phyloP scores from a whole-genome alignment of 1,284 basidiomycete species.

The Polyporus tsugae region DNA sequence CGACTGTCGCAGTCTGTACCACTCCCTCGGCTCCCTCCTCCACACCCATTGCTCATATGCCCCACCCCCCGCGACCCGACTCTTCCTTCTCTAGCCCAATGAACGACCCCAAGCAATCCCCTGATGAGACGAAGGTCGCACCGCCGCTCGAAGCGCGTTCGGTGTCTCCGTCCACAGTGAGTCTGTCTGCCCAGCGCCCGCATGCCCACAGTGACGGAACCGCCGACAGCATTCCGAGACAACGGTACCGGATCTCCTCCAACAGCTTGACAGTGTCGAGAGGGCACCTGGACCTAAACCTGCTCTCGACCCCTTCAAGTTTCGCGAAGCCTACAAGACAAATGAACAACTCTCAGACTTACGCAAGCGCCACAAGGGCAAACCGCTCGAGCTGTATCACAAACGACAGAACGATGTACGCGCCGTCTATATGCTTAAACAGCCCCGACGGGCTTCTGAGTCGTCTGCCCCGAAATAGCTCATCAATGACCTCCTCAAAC shows the following conservation, averaged over 20 bases:
- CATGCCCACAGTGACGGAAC: slow-evolving; percentile 21
- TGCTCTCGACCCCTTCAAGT: slow-evolving; percentile 63
- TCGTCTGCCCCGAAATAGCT: slow-evolving; percentile 54
- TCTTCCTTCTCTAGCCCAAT: slow-evolving; percentile 23
- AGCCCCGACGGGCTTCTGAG: background rate
- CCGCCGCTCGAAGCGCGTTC: slow-evolving; percentile 12
- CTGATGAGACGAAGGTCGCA: background rate
- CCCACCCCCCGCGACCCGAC: slow-evolving; percentile 18
- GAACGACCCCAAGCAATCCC: slow-evolving; percentile 16
- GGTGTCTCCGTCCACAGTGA: slow-evolving; percentile 13
- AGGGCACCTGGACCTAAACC: slow-evolving; percentile 26
- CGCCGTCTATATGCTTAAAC: slow-evolving; percentile 26
- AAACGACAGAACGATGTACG: slow-evolving; percentile 82
- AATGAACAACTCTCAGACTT: slow-evolving; percentile 68
- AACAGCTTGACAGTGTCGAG: slow-evolving; percentile 41
- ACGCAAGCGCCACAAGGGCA: slow-evolving; percentile 67
- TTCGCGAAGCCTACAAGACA: slow-evolving; percentile 63
- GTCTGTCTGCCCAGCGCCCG: background rate
- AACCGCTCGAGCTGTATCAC: slow-evolving; percentile 77
- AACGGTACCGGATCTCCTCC: slow-evolving; percentile 36
- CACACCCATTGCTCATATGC: slow-evolving; percentile 16
- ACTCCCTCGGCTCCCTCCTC: slow-evolving; percentile 35
- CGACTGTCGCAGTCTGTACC: slow-evolving; percentile 35
- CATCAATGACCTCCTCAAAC: slow-evolving; percentile 85
- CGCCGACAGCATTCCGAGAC: slow-evolving; percentile 36